phyloP scores from a whole-genome alignment of 805 yeast species.

The Metschnikowia koreensis region DNA sequence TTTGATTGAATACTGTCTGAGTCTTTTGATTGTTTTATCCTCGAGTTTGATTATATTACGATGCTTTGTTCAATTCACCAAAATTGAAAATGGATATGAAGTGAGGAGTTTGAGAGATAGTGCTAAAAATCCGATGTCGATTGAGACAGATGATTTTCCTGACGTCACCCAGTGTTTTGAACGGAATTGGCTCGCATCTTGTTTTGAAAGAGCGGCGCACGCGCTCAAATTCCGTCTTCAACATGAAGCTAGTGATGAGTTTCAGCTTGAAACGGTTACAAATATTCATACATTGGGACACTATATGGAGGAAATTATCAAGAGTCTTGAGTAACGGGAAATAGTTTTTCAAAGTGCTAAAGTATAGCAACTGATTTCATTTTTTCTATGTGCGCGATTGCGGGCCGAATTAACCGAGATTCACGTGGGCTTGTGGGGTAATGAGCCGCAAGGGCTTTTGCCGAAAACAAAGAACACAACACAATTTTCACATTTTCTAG shows the following conservation, averaged over 20 bases:
- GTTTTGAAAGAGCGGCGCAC: constrained; percentile 7
- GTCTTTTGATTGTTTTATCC: constrained; percentile 18
- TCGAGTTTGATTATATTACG: constrained; percentile 22
- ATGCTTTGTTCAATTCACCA: constrained; percentile 10
- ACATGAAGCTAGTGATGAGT: constrained; percentile 6
- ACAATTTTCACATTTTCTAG: neutral
- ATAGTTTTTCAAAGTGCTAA: neutral
- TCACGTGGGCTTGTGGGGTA: constrained; percentile 1
- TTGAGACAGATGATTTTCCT: neutral
- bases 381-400: neutral
- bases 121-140: neutral
- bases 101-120: neutral
- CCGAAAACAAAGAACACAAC: neutral
- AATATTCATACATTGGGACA: constrained; percentile 22
- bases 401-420: constrained; percentile 7
- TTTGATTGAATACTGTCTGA: constrained; percentile 16
- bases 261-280: constrained; percentile 14
- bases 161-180: constrained; percentile 1
- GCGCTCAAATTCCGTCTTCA: constrained; percentile 8
- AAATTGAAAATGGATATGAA: constrained; percentile 6
- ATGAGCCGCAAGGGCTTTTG: too few relatives aligned
- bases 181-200: constrained; percentile 4
- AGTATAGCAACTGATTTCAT: neutral
- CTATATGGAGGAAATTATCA: constrained; percentile 19
- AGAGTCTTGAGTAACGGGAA: constrained; percentile 4